These are phyloP conservation scores for Sporothrix humicola DNA, from an alignment of 2,329 filamentous ascomycete species.

Conservation along the genomic window DNA sequence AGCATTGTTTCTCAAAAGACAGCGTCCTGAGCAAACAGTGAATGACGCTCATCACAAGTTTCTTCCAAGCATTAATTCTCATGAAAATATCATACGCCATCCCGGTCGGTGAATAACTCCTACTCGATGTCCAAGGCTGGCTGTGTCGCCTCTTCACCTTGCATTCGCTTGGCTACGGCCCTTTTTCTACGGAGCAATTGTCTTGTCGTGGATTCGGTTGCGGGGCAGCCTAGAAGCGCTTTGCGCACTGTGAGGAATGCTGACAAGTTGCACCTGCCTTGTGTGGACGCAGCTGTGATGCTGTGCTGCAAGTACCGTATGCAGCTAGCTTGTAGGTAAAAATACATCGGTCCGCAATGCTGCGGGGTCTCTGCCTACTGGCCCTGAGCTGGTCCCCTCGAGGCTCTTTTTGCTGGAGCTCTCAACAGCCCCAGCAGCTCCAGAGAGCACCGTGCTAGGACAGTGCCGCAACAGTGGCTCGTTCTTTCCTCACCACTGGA, in stretches of 20 bases:
- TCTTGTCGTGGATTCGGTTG: slow-evolving; percentile 24
- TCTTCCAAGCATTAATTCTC: too few relatives aligned
- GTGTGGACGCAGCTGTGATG: background rate
- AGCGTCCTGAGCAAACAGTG: too few relatives aligned
- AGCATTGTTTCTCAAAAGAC: too few relatives aligned
- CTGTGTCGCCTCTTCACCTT: background rate
- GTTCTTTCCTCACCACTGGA: background rate
- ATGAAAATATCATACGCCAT: too few relatives aligned
- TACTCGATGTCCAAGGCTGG: background rate
- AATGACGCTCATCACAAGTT: too few relatives aligned
- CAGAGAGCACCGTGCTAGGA: background rate
- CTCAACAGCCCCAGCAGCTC: background rate
- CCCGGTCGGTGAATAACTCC: too few relatives aligned
- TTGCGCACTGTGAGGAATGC: slow-evolving; percentile 32
- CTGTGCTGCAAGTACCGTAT: background rate
- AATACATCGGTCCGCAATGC: background rate
- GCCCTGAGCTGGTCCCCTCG: background rate
- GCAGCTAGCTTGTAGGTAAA: slow-evolving; percentile 6
- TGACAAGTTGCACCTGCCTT: background rate
- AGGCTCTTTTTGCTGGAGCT: too few relatives aligned
- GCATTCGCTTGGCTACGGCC: background rate
- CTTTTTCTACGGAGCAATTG: slow-evolving; percentile 10
- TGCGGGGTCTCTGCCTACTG: background rate
- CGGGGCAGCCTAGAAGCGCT: slow-evolving; percentile 9
- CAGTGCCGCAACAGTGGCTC: background rate